A percentile compares a stretch with the other conserved stretches of the same genome.
Evolutionary conservation across 768 basidiomycete species (phyloP).

Genomic region (Psilocybe cubensis): DNA sequence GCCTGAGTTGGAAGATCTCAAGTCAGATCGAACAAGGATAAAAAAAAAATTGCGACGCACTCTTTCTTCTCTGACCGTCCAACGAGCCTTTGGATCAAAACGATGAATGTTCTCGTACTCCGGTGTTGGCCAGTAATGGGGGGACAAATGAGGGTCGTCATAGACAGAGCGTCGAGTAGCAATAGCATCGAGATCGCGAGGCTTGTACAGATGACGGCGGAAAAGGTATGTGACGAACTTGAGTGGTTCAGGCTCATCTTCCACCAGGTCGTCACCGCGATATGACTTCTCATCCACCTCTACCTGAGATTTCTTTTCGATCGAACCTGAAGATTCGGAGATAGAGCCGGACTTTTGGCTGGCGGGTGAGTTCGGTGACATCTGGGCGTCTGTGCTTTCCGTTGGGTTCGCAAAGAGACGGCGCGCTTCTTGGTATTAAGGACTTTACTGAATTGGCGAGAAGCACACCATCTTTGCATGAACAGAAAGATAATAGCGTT

Average conservation of each 20-base stretch:
- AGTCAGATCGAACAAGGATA: background rate
- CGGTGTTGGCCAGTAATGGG: conserved; percentile 51
- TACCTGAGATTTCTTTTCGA: conserved; percentile 11
- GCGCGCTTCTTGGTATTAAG: background rate
- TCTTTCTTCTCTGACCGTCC: conserved; percentile 62
- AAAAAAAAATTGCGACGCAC: conserved; percentile 24
- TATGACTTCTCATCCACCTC: conserved; percentile 19
- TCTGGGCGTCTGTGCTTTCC: background rate
- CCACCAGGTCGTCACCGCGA: conserved; percentile 33
- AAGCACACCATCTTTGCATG: background rate
- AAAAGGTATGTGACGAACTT: conserved; percentile 38
- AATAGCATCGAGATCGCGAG: conserved; percentile 38
- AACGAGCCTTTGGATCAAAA: conserved; percentile 59
- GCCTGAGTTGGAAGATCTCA: conserved; percentile 30
- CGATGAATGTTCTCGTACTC: conserved; percentile 60
- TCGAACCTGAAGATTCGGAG: conserved; percentile 9
- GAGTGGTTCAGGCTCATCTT: conserved; percentile 39
- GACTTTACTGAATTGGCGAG: background rate
- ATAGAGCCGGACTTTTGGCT: conserved; percentile 1
- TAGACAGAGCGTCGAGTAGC: conserved; percentile 57
- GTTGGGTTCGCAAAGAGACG: too few species aligned
- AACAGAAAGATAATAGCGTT: background rate
- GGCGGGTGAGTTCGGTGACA: conserved; percentile 9
- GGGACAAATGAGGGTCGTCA: conserved; percentile 49
- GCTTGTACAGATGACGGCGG: conserved; percentile 22